Conservation (phyloP, 1,284 basidiomycete species). For the Irpex lacteus region DNA sequence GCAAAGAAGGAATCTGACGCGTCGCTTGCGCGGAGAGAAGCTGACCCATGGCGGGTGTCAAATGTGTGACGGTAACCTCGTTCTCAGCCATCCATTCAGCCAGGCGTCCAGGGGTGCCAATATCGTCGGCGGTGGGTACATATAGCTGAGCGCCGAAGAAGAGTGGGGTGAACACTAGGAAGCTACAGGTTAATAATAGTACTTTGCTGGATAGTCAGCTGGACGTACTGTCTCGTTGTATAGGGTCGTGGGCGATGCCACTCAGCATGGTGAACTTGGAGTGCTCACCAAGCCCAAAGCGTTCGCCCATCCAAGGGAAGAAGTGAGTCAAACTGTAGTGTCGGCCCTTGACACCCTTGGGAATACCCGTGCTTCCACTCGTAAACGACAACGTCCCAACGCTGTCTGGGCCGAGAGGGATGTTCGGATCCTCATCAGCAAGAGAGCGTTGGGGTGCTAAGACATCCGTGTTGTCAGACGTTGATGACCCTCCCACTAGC, state of each 20-base stretch:
- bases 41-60: slow-evolving; percentile 99
- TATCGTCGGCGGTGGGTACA: slow-evolving; percentile 96
- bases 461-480: slow-evolving; percentile 44
- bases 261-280: slow-evolving; percentile 98
- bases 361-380: slow-evolving; percentile 96
- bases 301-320: slow-evolving; percentile 99
- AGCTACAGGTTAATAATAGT: slow-evolving; percentile 9
- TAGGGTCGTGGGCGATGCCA: slow-evolving; percentile 99
- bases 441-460: slow-evolving; percentile 50
- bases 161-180: slow-evolving; percentile 92
- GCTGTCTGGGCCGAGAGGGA: slow-evolving; percentile 92
- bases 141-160: slow-evolving; percentile 97
- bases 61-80: slow-evolving; percentile 89
- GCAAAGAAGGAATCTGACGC: slow-evolving; percentile 82
- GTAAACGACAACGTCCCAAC: slow-evolving; percentile 96
- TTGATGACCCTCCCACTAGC: slow-evolving; percentile 63
- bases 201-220: not conserved
- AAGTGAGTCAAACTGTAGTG: slow-evolving; percentile 98
- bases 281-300: slow-evolving; percentile 74
- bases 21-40: slow-evolving; percentile 96
- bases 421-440: slow-evolving; percentile 73
- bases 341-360: slow-evolving; percentile 94
- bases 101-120: slow-evolving; percentile 93
- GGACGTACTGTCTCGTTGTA: slow-evolving; percentile 93
- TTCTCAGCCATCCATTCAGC: slow-evolving; percentile 99